A percentile compares a stretch with the other conserved stretches of the same genome.
phyloP scores from a whole-genome alignment of 352 stramenopile species.

The Globisporangium camurandrum region DNA sequence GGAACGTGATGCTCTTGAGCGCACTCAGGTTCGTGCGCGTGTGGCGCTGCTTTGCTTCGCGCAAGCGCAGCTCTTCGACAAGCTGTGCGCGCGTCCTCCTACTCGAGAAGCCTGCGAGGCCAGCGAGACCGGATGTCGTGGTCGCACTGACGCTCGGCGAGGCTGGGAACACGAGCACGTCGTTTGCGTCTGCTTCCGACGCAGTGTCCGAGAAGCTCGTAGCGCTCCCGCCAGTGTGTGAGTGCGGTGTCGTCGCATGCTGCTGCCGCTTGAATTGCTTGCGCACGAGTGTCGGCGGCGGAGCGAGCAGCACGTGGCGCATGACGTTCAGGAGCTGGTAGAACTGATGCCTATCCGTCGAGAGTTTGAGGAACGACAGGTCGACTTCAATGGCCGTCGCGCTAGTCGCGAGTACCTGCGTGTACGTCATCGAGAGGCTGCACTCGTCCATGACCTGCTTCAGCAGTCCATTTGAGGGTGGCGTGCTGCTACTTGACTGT shows the following conservation, averaged over 20 bases:
- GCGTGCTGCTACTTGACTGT: conserved; percentile 8
- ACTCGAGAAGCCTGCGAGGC: too few species aligned
- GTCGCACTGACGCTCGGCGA: conserved; percentile 13
- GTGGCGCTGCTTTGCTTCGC: conserved; percentile 42
- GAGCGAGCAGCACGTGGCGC: conserved; percentile 62
- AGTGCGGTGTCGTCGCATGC: conserved; percentile 10
- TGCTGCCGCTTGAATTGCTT: conserved; percentile 12
- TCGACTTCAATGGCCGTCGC: conserved; percentile 49
- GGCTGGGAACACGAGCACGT: conserved; percentile 22
- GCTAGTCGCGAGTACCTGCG: conserved; percentile 27
- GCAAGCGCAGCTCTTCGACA: conserved; percentile 56
- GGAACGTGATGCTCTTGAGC: conserved; percentile 69
- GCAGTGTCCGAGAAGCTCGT: background rate
- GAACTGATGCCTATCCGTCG: conserved; percentile 72
- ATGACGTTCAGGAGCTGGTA: conserved; percentile 78
- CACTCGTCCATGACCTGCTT: conserved; percentile 80
- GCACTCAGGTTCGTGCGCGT: conserved; percentile 25
- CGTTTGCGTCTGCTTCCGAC: conserved; percentile 17
- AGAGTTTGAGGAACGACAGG: conserved; percentile 65
- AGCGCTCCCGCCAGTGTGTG: too few species aligned
- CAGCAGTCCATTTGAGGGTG: too few species aligned
- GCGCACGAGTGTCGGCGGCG: conserved; percentile 32
- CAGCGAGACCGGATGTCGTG: too few species aligned
- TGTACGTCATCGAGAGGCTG: conserved; percentile 52
- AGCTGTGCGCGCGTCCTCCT: conserved; percentile 61